Percentiles rank a stretch among this genome's conserved stretches.
phyloP scores from a whole-genome alignment of 2,329 filamentous ascomycete genomes.

The Ascomycota sp. region DNA sequence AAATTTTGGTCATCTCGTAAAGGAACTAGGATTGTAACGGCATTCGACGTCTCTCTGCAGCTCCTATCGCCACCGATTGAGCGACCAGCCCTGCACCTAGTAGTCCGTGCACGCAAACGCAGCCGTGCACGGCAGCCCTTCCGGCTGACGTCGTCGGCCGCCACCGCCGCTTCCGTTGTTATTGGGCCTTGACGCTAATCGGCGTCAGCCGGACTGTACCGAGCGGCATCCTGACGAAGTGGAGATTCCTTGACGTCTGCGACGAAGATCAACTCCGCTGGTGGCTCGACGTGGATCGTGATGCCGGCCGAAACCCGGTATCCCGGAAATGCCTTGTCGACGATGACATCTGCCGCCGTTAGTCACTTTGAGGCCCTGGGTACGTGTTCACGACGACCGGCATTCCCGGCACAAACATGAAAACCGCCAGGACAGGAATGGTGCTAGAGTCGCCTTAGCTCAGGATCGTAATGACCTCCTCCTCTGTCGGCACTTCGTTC shows the following conservation, averaged over 20 bases:
- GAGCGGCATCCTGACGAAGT: neutral
- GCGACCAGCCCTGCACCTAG: neutral
- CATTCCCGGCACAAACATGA: constrained; percentile 1
- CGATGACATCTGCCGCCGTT: constrained; percentile 1
- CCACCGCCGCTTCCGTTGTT: neutral
- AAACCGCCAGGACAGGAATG: neutral
- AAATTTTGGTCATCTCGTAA: too few relatives aligned
- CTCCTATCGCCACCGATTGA: too few relatives aligned
- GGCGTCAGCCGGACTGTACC: neutral
- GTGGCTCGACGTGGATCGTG: neutral
- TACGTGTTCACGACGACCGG: constrained; percentile 1
- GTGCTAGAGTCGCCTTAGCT: constrained; percentile 1
- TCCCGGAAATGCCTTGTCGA: constrained; percentile 1
- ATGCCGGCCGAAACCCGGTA: neutral
- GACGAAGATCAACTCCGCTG: neutral
- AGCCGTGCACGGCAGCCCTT: neutral
- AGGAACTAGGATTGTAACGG: too few relatives aligned
- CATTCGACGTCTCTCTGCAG: too few relatives aligned
- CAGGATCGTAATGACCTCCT: neutral
- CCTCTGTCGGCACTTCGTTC: neutral
- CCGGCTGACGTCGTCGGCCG: neutral
- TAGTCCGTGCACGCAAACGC: neutral
- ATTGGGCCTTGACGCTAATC: neutral
- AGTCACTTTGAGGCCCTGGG: neutral
- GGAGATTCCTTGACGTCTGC: neutral